A percentile compares a stretch with the other conserved stretches of the same genome.
phyloP scores from a whole-genome alignment of 1,139 yeast species.

The Eremothecium sinecaudum region DNA sequence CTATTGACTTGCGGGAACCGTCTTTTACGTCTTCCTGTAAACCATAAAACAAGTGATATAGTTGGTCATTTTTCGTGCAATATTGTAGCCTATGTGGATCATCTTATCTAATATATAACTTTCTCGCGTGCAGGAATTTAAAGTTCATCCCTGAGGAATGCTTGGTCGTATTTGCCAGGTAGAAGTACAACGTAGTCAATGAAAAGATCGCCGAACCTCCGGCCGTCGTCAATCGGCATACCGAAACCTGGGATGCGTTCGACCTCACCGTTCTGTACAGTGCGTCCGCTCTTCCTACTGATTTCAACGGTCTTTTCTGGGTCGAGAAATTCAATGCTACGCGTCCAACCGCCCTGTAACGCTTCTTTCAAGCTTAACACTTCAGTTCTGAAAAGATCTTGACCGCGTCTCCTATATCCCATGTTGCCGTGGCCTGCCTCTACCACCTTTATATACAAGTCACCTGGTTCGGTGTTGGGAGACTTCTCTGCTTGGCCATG shows the following conservation, averaged over 20 bases:
- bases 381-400: slow-evolving; percentile 73
- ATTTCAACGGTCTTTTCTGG: slow-evolving; percentile 43
- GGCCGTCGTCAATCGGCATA: slow-evolving; percentile 58
- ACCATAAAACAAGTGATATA: slow-evolving; percentile 26
- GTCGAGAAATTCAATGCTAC: slow-evolving; percentile 60
- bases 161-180: slow-evolving; percentile 16
- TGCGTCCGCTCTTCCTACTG: slow-evolving; percentile 41
- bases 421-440: slow-evolving; percentile 50
- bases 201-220: slow-evolving; percentile 65
- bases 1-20: slow-evolving; percentile 28
- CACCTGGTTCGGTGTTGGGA: slow-evolving; percentile 80
- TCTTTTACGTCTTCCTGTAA: slow-evolving; percentile 24
- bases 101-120: no score
- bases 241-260: slow-evolving; percentile 69
- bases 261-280: slow-evolving; percentile 56
- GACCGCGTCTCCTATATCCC: slow-evolving; percentile 79
- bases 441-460: slow-evolving; percentile 48
- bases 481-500: slow-evolving; percentile 75
- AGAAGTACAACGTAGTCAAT: slow-evolving; percentile 55
- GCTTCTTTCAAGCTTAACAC: slow-evolving; percentile 67
- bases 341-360: slow-evolving; percentile 65
- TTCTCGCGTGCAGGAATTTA: slow-evolving; percentile 4
- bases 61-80: slow-evolving; percentile 32
- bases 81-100: slow-evolving; percentile 10
- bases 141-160: slow-evolving; percentile 8